These are phyloP conservation scores for Skeletonema costatum DNA, from an alignment of 108 stramenopile genomes.

Conservation along the genomic window DNA sequence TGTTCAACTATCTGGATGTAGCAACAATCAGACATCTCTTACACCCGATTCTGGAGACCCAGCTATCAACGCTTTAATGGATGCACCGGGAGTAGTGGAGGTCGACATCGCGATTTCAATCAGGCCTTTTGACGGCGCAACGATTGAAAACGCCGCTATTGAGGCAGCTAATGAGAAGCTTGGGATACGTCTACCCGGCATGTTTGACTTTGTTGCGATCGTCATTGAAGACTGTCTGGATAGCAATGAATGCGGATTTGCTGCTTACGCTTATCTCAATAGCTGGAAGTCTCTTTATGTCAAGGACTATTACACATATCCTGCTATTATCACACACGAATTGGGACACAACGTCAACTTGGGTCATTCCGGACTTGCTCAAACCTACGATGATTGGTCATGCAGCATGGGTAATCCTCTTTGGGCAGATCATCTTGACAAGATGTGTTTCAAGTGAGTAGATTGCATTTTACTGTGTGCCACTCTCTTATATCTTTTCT, in stretches of 20 bases:
- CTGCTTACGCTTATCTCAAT: slow-evolving; percentile 13
- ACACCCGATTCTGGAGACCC: background rate
- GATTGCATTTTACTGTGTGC: background rate
- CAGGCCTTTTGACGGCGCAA: background rate
- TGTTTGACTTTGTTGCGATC: slow-evolving; percentile 16
- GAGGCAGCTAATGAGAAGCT: slow-evolving; percentile 6
- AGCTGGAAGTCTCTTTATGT: slow-evolving; percentile 10
- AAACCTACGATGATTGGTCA: background rate
- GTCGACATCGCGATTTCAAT: slow-evolving; percentile 4
- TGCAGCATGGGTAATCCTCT: slow-evolving; percentile 11
- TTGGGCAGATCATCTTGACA: background rate
- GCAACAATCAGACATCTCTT: slow-evolving; percentile 3
- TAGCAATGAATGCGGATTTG: slow-evolving; percentile 12
- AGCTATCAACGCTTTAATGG: background rate
- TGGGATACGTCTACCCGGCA: slow-evolving; percentile 2
- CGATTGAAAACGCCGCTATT: background rate
- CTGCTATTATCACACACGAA: background rate
- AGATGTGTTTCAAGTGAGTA: slow-evolving; percentile 7
- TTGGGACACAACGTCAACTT: slow-evolving; percentile 10
- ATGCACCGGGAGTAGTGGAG: slow-evolving; percentile 29
- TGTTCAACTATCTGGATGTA: background rate
- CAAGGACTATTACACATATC: background rate
- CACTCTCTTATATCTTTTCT: background rate
- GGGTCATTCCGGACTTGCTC: background rate
- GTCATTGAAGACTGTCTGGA: slow-evolving; percentile 4